Evolutionary conservation across 2,329 filamentous ascomycete genomes (phyloP), one percentile per base, ranked within the genome.

Genomic region (Beauveria medogensis): DNA sequence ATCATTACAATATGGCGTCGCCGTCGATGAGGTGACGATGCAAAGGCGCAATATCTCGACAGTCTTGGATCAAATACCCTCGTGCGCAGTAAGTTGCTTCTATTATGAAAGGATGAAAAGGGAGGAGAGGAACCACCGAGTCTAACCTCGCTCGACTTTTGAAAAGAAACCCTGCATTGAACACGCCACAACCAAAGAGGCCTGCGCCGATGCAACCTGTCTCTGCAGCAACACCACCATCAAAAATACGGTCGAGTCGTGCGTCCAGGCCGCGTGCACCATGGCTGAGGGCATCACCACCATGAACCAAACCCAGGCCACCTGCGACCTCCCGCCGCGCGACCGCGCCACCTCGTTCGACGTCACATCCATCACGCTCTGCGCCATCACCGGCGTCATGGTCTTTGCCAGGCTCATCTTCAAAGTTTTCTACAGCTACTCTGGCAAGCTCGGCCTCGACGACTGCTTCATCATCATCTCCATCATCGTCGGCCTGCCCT

Each of bases 401-500:
- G 69, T 80, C 18, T 55, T 75, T 2, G 69, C 78, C 12, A 76
- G 80, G 18, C 72, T 80, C 10, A 67, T 64, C 2, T 73, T 68
- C 51, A 74, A 72, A 59, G 61, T 77, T n/a, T 72, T 73, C 22
- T 67, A 70, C 4, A 66, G 63, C 14, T 65, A 68, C 3, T 73
- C 72, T 44, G 56, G 73, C 0, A 67, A 68, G 0, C 70, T 78
- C 16, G 74, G 71, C 0, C 62, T 74, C 3, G 76, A 78, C 59
- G 76, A 78, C 62, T 72, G 69, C 63, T 70, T 73, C 46, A 71
- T 73, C 18, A 62, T 73, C 8, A 28, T 68, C 8, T 66, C 70
- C 7, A 62, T 72, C 34, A 6, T 68, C 20, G 34, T 64, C 3
- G 71, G 70, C 1, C 63, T 75, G 0, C 71, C 72, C 0, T 69